A percentile compares a stretch with the other conserved stretches of the same genome.
These are phyloP conservation scores for Theileria sp. DNA, from an alignment of 169 alveolate species.

Conservation along the genomic window DNA sequence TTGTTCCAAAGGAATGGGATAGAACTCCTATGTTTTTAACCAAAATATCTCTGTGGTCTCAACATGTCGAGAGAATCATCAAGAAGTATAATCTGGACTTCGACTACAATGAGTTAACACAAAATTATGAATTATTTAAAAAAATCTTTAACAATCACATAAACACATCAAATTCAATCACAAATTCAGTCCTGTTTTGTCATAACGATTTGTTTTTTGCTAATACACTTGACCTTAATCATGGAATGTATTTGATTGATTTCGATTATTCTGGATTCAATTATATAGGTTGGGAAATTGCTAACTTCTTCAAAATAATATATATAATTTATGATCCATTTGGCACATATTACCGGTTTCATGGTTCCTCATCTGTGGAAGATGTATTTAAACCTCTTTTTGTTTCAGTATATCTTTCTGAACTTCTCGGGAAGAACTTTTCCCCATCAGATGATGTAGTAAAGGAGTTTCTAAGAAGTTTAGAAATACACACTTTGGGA, in stretches of 20 bases:
- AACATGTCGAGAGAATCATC: background rate
- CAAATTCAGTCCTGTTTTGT: conserved; percentile 71
- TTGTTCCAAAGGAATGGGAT: conserved; percentile 63
- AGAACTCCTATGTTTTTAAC: conserved; percentile 61
- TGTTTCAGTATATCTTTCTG: conserved; percentile 70
- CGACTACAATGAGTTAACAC: background rate
- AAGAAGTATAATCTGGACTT: background rate
- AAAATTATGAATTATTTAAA: background rate
- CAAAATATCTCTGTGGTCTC: conserved; percentile 48
- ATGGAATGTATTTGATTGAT: conserved; percentile 73
- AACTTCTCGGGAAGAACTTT: conserved; percentile 47
- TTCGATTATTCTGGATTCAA: conserved; percentile 77
- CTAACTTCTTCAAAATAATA: conserved; percentile 70
- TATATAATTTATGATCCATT: conserved; percentile 62
- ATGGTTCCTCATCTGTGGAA: conserved; percentile 57
- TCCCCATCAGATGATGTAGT: conserved; percentile 56
- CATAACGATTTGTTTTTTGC: conserved; percentile 78
- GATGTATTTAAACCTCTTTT: conserved; percentile 67
- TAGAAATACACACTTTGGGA: conserved; percentile 73
- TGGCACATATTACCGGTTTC: conserved; percentile 58
- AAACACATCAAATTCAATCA: conserved; percentile 43
- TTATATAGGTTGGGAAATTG: conserved; percentile 74
- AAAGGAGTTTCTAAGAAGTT: conserved; percentile 56
- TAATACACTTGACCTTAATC: conserved; percentile 58
- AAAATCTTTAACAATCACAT: conserved; percentile 31